Evolutionary conservation across 805 yeast genomes (phyloP), one percentile per base, ranked within the genome.

Genomic region (Kluyveromyces starmeri): DNA sequence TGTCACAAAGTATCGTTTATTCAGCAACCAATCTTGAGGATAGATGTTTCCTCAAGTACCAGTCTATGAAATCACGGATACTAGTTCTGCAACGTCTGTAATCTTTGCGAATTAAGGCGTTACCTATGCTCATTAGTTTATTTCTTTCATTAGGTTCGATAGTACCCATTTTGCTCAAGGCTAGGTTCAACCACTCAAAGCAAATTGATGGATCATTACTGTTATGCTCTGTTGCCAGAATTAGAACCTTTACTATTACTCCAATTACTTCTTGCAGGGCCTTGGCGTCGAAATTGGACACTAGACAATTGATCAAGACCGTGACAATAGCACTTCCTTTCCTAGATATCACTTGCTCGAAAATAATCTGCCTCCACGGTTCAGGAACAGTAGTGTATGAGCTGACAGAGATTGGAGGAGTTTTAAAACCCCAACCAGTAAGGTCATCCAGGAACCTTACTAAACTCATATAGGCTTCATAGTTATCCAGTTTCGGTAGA

Each of bases 41-140:
- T 15, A 83, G 70, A 47, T 83, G 81, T 53, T 84, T 80, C 46
- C 95, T 66, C 20, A 78, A 62, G 58, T 84, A 86, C 92, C 95
- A 83, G 36, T 69, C 74, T 25, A 83, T 74, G 52, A 88, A 89
- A 51, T 81, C 89, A 48, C 76, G 73, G 35, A 88, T 62, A 28
- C 82, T 69, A 3, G 75, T 64, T 47, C 95, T 71, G 17, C 84
- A 75, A 43, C 83, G 71, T 53, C 89, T 71, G 55, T 67, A 76
- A 56, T 85, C 88, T 47, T 73, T 78, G 16, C 78, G 73, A 23
- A 67, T 69, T 32, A 83, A 61, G 1, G 92, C 81, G 10, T 61
- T 64, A n/a, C 66, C 67, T 4, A 80, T 65, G 7, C 63, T 62
- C 21, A 78, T 48, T 41, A 86, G 64, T 51, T 81, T 82, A 27